phyloP scores from a whole-genome alignment of 352 stramenopile genomes.

The Globisporangium carolinianum region DNA sequence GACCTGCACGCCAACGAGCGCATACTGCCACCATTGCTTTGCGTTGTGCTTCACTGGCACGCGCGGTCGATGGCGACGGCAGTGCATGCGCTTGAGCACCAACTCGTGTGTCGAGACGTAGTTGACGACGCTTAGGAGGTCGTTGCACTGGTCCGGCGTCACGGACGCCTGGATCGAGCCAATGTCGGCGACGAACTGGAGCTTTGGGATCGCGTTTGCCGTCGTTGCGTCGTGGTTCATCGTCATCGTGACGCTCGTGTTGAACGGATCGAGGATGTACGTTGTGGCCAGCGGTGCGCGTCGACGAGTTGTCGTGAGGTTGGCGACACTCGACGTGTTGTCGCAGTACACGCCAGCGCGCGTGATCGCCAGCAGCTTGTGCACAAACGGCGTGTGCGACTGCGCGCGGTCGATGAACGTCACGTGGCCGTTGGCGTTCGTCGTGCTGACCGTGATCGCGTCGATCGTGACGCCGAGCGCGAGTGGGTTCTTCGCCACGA shows the following conservation, averaged over 20 bases:
- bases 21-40: constrained; percentile 74
- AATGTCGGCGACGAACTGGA: constrained; percentile 66
- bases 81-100: constrained; percentile 80
- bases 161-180: constrained; percentile 58
- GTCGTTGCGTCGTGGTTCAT: constrained; percentile 73
- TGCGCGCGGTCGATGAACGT: constrained; percentile 75
- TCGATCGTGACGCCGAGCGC: constrained; percentile 71
- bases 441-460: constrained; percentile 60
- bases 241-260: constrained; percentile 66
- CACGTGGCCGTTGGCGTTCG: constrained; percentile 73
- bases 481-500: constrained; percentile 50
- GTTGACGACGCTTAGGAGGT: constrained; percentile 67
- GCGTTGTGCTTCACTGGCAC: constrained; percentile 40
- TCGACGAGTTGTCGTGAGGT: constrained; percentile 18
- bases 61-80: constrained; percentile 49
- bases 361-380: constrained; percentile 59
- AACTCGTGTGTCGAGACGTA: constrained; percentile 76
- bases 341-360: constrained; percentile 65
- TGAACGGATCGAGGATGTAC: constrained; percentile 75
- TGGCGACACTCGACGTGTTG: constrained; percentile 20
- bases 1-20: constrained; percentile 56
- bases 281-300: constrained; percentile 16
- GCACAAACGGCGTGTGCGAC: constrained; percentile 75
- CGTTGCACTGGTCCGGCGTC: constrained; percentile 68
- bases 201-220: constrained; percentile 52